A percentile compares a stretch with the other conserved stretches of the same genome.
Evolutionary conservation across 2,329 filamentous ascomycete species (phyloP).

Genomic region (Sporothrix phasma): DNA sequence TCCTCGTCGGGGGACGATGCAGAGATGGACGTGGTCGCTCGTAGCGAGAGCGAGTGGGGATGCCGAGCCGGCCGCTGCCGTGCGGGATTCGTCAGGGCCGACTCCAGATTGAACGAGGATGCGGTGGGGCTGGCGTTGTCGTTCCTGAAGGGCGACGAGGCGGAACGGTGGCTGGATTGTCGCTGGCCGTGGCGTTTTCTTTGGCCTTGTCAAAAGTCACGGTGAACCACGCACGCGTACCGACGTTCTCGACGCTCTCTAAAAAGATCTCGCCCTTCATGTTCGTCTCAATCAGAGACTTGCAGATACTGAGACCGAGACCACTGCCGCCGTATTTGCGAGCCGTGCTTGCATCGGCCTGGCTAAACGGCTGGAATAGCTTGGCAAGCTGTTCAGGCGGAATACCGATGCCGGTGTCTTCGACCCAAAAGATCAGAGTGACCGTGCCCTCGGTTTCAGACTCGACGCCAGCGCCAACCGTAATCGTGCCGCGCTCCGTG

Average conservation of each 20-base stretch:
- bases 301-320: constrained; percentile 86
- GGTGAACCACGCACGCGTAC: constrained; percentile 68
- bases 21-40: not conserved
- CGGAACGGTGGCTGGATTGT: constrained; percentile 10
- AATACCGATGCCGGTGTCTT: constrained; percentile 87
- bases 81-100: not conserved
- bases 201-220: constrained; percentile 73
- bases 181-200: not conserved
- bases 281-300: constrained; percentile 84
- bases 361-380: constrained; percentile 84
- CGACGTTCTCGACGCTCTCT: constrained; percentile 62
- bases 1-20: constrained; percentile 9
- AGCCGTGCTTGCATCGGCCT: constrained; percentile 83
- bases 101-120: constrained; percentile 26
- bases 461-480: constrained; percentile 66
- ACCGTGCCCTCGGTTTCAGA: constrained; percentile 60
- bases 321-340: constrained; percentile 88
- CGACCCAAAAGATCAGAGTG: constrained; percentile 72
- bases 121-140: constrained; percentile 6
- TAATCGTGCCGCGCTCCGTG: constrained; percentile 76
- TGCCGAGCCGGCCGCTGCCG: not conserved
- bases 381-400: constrained; percentile 72
- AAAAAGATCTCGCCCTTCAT: constrained; percentile 80
- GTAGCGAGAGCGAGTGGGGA: constrained; percentile 10
- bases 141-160: constrained; percentile 6